Evolutionary conservation across 345 rosid species (phyloP).

Genomic region (Lepidium aucheri): DNA sequence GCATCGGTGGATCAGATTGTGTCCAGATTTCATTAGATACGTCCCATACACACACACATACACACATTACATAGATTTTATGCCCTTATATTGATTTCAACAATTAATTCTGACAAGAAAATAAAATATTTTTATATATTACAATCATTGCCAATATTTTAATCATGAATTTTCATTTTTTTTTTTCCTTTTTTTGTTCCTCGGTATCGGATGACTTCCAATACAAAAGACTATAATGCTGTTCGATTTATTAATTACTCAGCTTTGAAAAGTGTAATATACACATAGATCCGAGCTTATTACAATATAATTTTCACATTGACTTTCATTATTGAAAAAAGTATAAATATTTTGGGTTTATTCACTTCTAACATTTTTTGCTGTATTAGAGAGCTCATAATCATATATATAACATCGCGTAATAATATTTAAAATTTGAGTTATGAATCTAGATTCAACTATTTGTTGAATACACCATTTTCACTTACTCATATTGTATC

Average conservation of each 20-base stretch:
- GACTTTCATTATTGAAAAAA: neutral
- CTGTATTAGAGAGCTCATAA: too few relatives aligned
- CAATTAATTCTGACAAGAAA: conserved; percentile 16
- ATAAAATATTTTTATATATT: neutral
- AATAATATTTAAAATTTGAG: too few relatives aligned
- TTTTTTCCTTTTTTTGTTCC: neutral
- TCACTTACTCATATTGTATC: too few relatives aligned
- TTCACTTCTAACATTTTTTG: too few relatives aligned
- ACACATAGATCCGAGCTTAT: neutral
- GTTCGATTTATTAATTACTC: neutral
- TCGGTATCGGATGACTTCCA: conserved; percentile 9
- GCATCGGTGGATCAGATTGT: conserved; percentile 96
- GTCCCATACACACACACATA: conserved; percentile 23
- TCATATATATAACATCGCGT: too few relatives aligned
- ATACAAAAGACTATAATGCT: conserved; percentile 11
- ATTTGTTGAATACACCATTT: too few relatives aligned
- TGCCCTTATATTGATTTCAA: conserved; percentile 30
- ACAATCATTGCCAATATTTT: conserved; percentile 19
- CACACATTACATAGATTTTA: conserved; percentile 53
- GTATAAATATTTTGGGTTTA: too few relatives aligned
- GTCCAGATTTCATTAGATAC: conserved; percentile 51
- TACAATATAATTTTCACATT: conserved; percentile 2
- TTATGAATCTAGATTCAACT: too few relatives aligned
- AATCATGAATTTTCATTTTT: neutral
- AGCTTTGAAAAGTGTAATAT: neutral